These are phyloP conservation scores for Penicillium brevicompactum DNA, from an alignment of 2,329 filamentous ascomycete genomes.

Conservation along the genomic window DNA sequence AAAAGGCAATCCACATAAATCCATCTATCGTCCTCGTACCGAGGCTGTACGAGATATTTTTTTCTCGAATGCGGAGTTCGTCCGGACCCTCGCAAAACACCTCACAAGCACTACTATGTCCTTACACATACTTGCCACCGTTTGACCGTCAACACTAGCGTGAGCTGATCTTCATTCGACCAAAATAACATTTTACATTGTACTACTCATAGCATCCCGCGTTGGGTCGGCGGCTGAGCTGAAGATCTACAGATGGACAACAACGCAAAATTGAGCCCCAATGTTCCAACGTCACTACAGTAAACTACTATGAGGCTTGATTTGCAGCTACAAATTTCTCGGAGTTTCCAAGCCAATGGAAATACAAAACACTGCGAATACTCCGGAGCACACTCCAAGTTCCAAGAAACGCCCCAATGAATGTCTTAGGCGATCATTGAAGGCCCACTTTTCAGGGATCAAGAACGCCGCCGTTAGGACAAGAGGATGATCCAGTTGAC, in stretches of 20 bases:
- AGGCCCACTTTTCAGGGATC: not conserved
- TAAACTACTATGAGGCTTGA: not conserved
- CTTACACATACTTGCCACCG: too few species aligned
- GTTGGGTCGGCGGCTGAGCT: not conserved
- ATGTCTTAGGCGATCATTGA: not conserved
- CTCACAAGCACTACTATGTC: too few species aligned
- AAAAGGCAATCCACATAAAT: too few species aligned
- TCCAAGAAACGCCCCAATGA: not conserved
- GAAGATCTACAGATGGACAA: too few species aligned
- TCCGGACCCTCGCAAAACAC: too few species aligned
- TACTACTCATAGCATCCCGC: too few species aligned
- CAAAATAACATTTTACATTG: too few species aligned
- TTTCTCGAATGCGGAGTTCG: too few species aligned
- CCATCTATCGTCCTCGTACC: too few species aligned
- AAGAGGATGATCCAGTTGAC: constrained; percentile 5
- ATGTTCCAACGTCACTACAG: not conserved
- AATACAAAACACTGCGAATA: not conserved
- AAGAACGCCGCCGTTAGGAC: not conserved
- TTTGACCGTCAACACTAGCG: too few species aligned
- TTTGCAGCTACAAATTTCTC: not conserved
- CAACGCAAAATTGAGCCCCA: not conserved
- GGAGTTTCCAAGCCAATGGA: not conserved
- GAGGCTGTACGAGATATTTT: too few species aligned
- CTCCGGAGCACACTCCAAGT: not conserved
- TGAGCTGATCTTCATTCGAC: too few species aligned